Base-by-base conservation (phyloP, 2,329 filamentous ascomycete genomes). In the Scolecobasidium constrictum region DNA sequence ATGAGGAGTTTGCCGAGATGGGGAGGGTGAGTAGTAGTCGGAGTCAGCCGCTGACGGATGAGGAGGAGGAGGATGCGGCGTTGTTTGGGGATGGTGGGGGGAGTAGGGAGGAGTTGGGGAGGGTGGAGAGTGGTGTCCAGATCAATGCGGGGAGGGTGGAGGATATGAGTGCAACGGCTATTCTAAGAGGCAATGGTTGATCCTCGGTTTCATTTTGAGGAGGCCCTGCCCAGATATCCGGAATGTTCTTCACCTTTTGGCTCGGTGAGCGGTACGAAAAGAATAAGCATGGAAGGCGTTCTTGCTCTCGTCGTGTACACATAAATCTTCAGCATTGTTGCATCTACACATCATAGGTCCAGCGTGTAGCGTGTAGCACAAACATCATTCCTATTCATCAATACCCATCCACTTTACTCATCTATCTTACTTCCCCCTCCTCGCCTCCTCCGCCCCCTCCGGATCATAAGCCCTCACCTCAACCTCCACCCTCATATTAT, bases 371-470 rank as follows among this genome's bases (percentile, higher is more conserved):
- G n/a, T n/a, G n/a, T n/a, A n/a, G n/a, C n/a, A n/a, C n/a, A n/a
- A n/a, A n/a, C n/a, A n/a, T n/a, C n/a, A n/a, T n/a, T n/a, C n/a
- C n/a, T n/a, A n/a, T n/a, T n/a, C n/a, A n/a, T n/a, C n/a, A n/a
- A n/a, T n/a, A n/a, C n/a, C n/a, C n/a, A n/a, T n/a, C n/a, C n/a
- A n/a, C n/a, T n/a, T n/a, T n/a, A n/a, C n/a, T n/a, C n/a, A n/a
- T n/a, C n/a, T n/a, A n/a, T n/a, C n/a, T n/a, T n/a, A n/a, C 20
- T 26, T 38, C 20, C 21, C 37, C 37, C 19, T 38, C 11, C 37
- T 17, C 19, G 37, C 37, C 21, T 38, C 37, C 21, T 38, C 37
- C 20, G 37, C 37, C 12, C 37, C 37, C 37, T 38, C 37, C 20
- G 23, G 21, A 20, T 38, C 37, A 20, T 38, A 38, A 20, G 37